Percentiles rank a stretch among this genome's conserved stretches.
phyloP scores from a whole-genome alignment of 2,329 filamentous ascomycete genomes.

The Aulographum hederae region DNA sequence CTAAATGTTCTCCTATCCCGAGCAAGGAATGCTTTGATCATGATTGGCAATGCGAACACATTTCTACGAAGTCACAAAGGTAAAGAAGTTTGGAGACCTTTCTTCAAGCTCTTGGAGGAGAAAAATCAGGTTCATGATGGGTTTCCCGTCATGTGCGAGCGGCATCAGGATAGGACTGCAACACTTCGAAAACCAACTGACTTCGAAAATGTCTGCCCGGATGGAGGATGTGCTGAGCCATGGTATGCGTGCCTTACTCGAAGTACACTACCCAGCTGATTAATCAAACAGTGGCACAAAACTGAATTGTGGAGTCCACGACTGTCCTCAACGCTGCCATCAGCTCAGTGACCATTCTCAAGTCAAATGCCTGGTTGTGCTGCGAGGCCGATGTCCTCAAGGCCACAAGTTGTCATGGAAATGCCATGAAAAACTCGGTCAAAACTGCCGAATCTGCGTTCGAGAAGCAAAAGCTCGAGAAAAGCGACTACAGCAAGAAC shows the following conservation, averaged over 20 bases:
- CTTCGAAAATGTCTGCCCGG: conserved; percentile 44
- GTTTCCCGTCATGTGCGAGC: conserved; percentile 40
- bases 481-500: conserved; percentile 25
- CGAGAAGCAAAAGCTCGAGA: conserved; percentile 28
- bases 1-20: conserved; percentile 54
- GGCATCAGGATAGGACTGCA: conserved; percentile 32
- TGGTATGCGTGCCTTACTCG: conserved; percentile 32
- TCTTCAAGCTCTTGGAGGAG: conserved; percentile 37
- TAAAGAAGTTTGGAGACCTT: conserved; percentile 34
- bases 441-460: conserved; percentile 32
- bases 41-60: conserved; percentile 52
- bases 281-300: conserved; percentile 21
- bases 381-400: conserved; percentile 31
- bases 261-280: conserved; percentile 4
- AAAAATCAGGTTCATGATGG: conserved; percentile 36
- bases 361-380: conserved; percentile 24
- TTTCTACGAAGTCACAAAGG: conserved; percentile 44
- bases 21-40: conserved; percentile 44
- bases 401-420: conserved; percentile 29
- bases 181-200: conserved; percentile 32
- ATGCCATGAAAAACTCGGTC: conserved; percentile 25
- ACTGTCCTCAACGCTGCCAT: conserved; percentile 44
- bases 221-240: conserved; percentile 47
- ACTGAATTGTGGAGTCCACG: conserved; percentile 40
- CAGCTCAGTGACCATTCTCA: conserved; percentile 39